These are phyloP conservation scores for Rusavskia elegans DNA, from an alignment of 495 filamentous ascomycete species.

Conservation along the genomic window DNA sequence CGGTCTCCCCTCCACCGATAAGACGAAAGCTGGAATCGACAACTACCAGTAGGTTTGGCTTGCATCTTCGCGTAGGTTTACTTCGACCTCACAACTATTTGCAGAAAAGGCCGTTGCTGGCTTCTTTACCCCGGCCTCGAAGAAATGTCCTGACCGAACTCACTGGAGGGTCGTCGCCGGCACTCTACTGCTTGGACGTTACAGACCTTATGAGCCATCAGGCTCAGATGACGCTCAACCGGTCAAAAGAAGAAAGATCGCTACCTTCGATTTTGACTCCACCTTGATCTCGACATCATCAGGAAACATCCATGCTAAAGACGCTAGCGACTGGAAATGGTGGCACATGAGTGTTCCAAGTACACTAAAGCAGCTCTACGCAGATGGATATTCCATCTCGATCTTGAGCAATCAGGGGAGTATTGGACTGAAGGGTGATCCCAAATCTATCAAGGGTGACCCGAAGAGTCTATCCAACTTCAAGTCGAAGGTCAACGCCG, in stretches of 20 bases:
- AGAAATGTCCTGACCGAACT: constrained; percentile 67
- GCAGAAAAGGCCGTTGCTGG: constrained; percentile 53
- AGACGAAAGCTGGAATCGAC: constrained; percentile 48
- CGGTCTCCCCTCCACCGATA: constrained; percentile 25
- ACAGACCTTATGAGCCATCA: constrained; percentile 26
- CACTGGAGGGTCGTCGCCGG: constrained; percentile 56
- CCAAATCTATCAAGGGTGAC: constrained; percentile 50
- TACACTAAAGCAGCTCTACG: constrained; percentile 45
- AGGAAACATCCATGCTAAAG: constrained; percentile 59
- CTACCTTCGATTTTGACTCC: constrained; percentile 86
- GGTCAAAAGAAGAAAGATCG: constrained; percentile 43
- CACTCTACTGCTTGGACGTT: constrained; percentile 64
- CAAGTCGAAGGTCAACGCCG: constrained; percentile 56
- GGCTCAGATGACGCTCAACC: constrained; percentile 11
- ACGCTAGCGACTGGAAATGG: constrained; percentile 83
- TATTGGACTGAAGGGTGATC: constrained; percentile 52
- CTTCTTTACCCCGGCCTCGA: constrained; percentile 79
- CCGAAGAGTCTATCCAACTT: constrained; percentile 52
- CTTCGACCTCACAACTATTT: not conserved
- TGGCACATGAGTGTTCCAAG: constrained; percentile 62
- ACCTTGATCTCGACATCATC: constrained; percentile 71
- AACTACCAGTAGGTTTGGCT: constrained; percentile 42
- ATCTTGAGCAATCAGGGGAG: constrained; percentile 83
- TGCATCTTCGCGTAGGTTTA: too few species aligned
- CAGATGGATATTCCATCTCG: constrained; percentile 59